Evolutionary conservation across 371 early-diverging fungal genomes (phyloP).

Genomic region (Circinella umbellata): DNA sequence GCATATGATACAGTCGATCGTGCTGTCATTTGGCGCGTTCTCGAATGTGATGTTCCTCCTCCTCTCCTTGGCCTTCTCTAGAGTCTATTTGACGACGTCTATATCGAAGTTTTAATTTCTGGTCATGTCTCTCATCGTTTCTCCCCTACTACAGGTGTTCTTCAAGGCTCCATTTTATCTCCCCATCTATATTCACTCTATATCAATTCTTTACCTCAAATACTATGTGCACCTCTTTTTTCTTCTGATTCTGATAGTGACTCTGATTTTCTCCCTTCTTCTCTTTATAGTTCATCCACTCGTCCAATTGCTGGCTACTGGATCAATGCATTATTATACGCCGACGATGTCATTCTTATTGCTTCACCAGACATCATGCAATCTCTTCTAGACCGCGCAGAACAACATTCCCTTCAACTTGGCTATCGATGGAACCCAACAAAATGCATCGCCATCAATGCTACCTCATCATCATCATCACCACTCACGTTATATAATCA

Average conservation of each 20-base stretch:
- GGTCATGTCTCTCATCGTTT: too few species aligned
- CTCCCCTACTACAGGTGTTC: too few species aligned
- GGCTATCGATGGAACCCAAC: conserved; percentile 27
- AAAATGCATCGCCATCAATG: conserved; percentile 19
- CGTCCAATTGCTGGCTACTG: neutral
- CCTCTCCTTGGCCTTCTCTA: neutral
- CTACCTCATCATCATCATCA: neutral
- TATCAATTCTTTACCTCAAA: too few species aligned
- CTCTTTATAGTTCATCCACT: neutral
- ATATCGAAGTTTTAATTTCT: too few species aligned
- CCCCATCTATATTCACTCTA: too few species aligned
- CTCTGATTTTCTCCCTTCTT: too few species aligned
- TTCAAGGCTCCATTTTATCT: too few species aligned
- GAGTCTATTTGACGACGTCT: too few species aligned
- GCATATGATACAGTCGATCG: conserved; percentile 27
- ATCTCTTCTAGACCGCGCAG: conserved; percentile 9
- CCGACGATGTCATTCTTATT: conserved; percentile 28
- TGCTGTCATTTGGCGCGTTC: conserved; percentile 16
- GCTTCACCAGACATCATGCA: conserved; percentile 3
- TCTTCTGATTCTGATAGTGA: too few species aligned
- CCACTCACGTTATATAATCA: neutral
- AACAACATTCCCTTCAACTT: neutral
- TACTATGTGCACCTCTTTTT: neutral
- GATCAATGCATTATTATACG: conserved; percentile 13
- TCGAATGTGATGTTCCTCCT: neutral